A percentile compares a stretch with the other conserved stretches of the same genome.
Conservation (phyloP, 2,329 filamentous ascomycete species). For the Keithomyces neogunnii region DNA sequence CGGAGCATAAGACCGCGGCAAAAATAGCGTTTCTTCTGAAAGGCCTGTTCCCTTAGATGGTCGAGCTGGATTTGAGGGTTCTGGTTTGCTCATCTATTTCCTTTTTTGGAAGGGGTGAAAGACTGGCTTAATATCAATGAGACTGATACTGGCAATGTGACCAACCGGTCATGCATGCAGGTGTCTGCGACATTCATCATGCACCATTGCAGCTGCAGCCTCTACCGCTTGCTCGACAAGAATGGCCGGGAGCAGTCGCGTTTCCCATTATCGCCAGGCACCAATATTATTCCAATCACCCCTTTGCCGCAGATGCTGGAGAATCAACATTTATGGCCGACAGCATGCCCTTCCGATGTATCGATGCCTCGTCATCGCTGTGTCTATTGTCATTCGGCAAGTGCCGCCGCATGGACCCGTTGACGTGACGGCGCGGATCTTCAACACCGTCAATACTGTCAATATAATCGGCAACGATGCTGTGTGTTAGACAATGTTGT, state of each 20-base stretch:
- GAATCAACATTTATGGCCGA: constrained; percentile 24
- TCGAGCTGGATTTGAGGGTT: too few relatives aligned
- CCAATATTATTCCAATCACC: constrained; percentile 15
- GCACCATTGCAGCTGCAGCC: constrained; percentile 47
- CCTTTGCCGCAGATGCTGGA: constrained; percentile 17
- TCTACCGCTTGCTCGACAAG: neutral
- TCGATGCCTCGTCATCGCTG: constrained; percentile 40
- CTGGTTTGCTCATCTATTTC: too few relatives aligned
- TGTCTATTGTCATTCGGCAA: constrained; percentile 23
- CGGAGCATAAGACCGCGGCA: too few relatives aligned
- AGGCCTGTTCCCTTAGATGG: too few relatives aligned
- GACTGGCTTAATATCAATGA: neutral
- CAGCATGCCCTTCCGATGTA: constrained; percentile 27
- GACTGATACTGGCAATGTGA: neutral
- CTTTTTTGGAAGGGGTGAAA: too few relatives aligned
- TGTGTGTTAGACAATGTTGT: constrained; percentile 27
- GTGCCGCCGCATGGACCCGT: constrained; percentile 26
- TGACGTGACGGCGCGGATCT: constrained; percentile 34
- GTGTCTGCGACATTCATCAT: constrained; percentile 59
- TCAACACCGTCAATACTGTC: constrained; percentile 31
- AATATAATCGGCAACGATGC: constrained; percentile 37
- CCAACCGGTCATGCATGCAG: constrained; percentile 57
- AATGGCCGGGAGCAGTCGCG: too few relatives aligned
- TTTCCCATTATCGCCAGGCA: too few relatives aligned
- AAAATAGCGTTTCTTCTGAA: too few relatives aligned